These are phyloP conservation scores for Thelephora aurantiotincta DNA, from an alignment of 768 basidiomycete species.

Conservation along the genomic window DNA sequence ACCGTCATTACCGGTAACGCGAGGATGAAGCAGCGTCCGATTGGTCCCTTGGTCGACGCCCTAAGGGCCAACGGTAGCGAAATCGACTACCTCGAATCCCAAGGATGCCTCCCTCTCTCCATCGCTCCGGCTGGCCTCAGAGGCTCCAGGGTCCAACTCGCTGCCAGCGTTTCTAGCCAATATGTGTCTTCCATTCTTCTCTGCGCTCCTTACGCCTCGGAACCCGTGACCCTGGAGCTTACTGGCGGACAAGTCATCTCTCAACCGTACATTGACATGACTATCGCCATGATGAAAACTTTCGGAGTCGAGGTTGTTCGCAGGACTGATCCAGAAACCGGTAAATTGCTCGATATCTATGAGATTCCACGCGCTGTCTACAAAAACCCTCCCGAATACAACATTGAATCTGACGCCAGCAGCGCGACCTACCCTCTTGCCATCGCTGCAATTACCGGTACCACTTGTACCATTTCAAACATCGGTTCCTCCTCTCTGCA, in stretches of 20 bases:
- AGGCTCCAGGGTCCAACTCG: conserved; percentile 73
- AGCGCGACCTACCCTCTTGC: conserved; percentile 96
- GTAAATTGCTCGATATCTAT: conserved; percentile 65
- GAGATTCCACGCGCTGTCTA: conserved; percentile 75
- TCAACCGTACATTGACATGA: conserved; percentile 99
- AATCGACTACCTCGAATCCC: conserved; percentile 64
- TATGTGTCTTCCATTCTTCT: conserved; percentile 96
- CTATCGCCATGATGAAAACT: conserved; percentile 90
- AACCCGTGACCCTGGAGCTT: conserved; percentile 79
- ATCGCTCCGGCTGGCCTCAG: conserved; percentile 74
- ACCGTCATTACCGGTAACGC: conserved; percentile 95
- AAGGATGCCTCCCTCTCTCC: conserved; percentile 79
- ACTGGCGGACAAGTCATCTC: conserved; percentile 93
- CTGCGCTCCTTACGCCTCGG: conserved; percentile 83
- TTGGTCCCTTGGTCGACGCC: conserved; percentile 88
- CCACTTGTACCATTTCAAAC: conserved; percentile 83
- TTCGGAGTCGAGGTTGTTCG: conserved; percentile 76
- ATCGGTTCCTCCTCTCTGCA: conserved; percentile 87
- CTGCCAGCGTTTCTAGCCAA: conserved; percentile 93
- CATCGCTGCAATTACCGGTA: conserved; percentile 95
- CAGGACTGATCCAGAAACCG: conserved; percentile 40
- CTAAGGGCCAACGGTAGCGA: conserved; percentile 66
- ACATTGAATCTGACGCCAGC: conserved; percentile 90
- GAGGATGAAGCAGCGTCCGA: conserved; percentile 97
- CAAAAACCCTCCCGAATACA: conserved; percentile 65